These are phyloP conservation scores for Kwoniella mangroviensis DNA, from an alignment of 768 basidiomycete species.

Conservation along the genomic window DNA sequence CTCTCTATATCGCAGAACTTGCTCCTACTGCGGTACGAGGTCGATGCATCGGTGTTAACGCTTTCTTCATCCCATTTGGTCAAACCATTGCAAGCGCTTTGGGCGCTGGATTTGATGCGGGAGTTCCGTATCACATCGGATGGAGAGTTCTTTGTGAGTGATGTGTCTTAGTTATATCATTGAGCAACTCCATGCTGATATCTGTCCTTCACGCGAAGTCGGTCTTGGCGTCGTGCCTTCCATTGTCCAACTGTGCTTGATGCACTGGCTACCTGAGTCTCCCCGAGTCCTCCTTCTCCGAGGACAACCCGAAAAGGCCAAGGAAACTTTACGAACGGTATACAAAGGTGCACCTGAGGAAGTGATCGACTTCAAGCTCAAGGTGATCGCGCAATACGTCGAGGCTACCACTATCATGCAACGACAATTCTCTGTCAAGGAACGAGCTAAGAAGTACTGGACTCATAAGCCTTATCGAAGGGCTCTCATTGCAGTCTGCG, in stretches of 20 bases:
- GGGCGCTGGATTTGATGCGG: conserved; percentile 14
- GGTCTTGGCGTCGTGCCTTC: conserved; percentile 30
- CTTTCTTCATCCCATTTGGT: conserved; percentile 33
- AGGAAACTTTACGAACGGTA: conserved; percentile 5
- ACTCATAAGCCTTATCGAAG: conserved; percentile 23
- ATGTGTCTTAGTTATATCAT: no score
- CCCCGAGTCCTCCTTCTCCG: conserved; percentile 28
- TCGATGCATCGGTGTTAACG: conserved; percentile 28
- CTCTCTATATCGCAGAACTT: conserved; percentile 32
- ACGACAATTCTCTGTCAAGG: background rate
- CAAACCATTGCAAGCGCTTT: conserved; percentile 20
- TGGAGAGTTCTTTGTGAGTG: conserved; percentile 15
- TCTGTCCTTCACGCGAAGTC: no score
- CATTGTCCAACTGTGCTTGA: conserved; percentile 14
- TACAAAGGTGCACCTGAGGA: conserved; percentile 17
- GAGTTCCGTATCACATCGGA: conserved; percentile 1
- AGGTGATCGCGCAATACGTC: conserved; percentile 16
- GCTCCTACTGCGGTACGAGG: conserved; percentile 28
- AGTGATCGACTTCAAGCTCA: conserved; percentile 33
- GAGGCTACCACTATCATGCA: conserved; percentile 12
- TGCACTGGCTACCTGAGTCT: conserved; percentile 36
- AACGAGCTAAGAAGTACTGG: conserved; percentile 8
- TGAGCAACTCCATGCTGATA: no score
- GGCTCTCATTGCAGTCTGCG: conserved; percentile 21
- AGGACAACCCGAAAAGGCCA: conserved; percentile 18